Evolutionary conservation across 176 grass and related monocot species (phyloP), one percentile per base, ranked within the genome.

Genomic region (Urochloa ruziziensis): DNA sequence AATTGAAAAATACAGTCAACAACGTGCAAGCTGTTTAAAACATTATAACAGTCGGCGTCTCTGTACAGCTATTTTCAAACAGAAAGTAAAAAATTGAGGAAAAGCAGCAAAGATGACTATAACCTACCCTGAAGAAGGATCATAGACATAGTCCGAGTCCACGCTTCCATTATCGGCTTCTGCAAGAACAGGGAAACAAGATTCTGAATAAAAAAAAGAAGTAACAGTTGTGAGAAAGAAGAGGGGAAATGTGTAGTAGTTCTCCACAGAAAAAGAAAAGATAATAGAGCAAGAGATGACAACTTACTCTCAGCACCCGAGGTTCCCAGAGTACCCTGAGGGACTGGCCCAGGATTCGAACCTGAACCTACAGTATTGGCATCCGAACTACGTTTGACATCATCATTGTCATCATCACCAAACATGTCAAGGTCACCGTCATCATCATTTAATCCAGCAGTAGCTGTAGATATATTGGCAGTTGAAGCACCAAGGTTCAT

Each of bases 351-450:
- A 65, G 80, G 77, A 78, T 63, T 77, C 48, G 27, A 70, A 85
- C 67, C 85, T 57, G 78, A 85, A 73, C 21, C 75, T 82, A 36
- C 16, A 88, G 77, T 48, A 54, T 85, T 88, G 37, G 46, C 68
- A 88, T 81, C 83, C 47, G 85, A 84, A 54, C 21, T 27, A 24
- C 5, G 80, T 73, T 89, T 93, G 29, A 14, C 88, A 86, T 95
- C 82, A 56, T 43, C 25, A 1, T 83, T 90, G 28, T 94, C 96
- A 67, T 99, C 86, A 75, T 94, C 93, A 59, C 87, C 96, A 81
- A 96, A 99, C 91, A 99, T 99, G 64, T 99, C 91, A 24, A 99
- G 40, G 33, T 96, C 76, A 83, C 30, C 79, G 77, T 89, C 88
- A 64, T 79, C 53, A 24, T 56, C 89, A 73, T 74, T 68, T 46